phyloP scores from a whole-genome alignment of 805 yeast genomes.

The Kluyveromyces wickerhamii region DNA sequence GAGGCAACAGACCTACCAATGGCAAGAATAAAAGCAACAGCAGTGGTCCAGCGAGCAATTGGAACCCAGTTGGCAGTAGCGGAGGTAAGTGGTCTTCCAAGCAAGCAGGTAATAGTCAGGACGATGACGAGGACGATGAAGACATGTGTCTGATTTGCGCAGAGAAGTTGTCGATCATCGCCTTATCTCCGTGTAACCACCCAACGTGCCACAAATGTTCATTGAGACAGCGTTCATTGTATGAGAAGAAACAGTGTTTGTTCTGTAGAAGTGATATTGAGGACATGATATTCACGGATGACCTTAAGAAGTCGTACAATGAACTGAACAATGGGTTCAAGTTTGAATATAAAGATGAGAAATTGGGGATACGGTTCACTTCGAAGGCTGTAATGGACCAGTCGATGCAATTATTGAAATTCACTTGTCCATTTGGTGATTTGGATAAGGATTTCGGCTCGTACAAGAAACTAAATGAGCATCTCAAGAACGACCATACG shows the following conservation, averaged over 20 bases:
- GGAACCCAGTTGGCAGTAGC: not conserved
- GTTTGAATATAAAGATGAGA: constrained; percentile 33
- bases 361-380: constrained; percentile 54
- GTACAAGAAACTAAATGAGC: constrained; percentile 56
- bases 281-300: constrained; percentile 49
- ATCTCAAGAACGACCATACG: constrained; percentile 56
- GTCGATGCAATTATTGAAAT: constrained; percentile 45
- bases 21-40: not conserved
- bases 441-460: constrained; percentile 32
- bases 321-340: constrained; percentile 29
- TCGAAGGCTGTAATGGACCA: constrained; percentile 38
- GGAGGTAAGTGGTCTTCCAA: not conserved
- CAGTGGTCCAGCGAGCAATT: not conserved
- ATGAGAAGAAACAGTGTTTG: constrained; percentile 64
- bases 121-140: constrained; percentile 32
- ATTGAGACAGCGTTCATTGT: constrained; percentile 74
- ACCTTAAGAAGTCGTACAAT: constrained; percentile 30
- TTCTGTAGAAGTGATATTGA: constrained; percentile 74
- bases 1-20: not conserved
- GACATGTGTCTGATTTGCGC: constrained; percentile 80
- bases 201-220: constrained; percentile 76
- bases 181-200: constrained; percentile 79
- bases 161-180: constrained; percentile 51
- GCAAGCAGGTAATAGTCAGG: constrained; percentile 10
- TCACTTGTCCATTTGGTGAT: constrained; percentile 47